A percentile compares a stretch with the other conserved stretches of the same genome.
These are phyloP conservation scores for Lagenidium giganteum DNA, from an alignment of 352 stramenopile genomes.

Conservation along the genomic window DNA sequence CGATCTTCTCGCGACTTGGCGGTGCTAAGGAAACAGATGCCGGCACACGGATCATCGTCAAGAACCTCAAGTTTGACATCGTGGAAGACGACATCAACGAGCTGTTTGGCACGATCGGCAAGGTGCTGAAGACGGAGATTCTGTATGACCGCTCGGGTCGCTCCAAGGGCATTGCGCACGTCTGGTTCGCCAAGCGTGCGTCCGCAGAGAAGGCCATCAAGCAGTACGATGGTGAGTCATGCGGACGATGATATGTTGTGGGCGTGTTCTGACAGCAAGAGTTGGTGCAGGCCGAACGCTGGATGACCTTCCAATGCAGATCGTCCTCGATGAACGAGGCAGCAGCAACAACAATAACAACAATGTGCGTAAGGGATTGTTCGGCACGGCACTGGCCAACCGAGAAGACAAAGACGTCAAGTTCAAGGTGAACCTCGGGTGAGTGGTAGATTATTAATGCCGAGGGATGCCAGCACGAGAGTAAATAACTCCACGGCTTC, in stretches of 20 bases:
- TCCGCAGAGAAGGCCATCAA: slow-evolving; percentile 80
- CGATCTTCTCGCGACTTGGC: slow-evolving; percentile 66
- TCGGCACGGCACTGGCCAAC: slow-evolving; percentile 58
- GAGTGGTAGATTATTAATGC: slow-evolving; percentile 6
- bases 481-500: too few relatives aligned
- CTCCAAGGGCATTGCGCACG: slow-evolving; percentile 72
- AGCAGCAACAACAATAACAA: too few relatives aligned
- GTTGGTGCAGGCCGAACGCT: slow-evolving; percentile 49
- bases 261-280: neutral
- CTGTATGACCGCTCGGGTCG: slow-evolving; percentile 79
- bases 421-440: slow-evolving; percentile 82
- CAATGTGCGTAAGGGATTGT: slow-evolving; percentile 74
- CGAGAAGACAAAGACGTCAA: slow-evolving; percentile 60
- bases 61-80: slow-evolving; percentile 84
- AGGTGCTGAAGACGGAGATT: slow-evolving; percentile 76
- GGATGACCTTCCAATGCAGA: slow-evolving; percentile 72
- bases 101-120: slow-evolving; percentile 72
- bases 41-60: slow-evolving; percentile 75
- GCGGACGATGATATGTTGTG: neutral
- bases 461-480: too few relatives aligned
- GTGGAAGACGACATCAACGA: slow-evolving; percentile 77
- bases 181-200: slow-evolving; percentile 64
- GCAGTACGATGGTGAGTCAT: slow-evolving; percentile 67
- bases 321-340: slow-evolving; percentile 54
- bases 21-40: slow-evolving; percentile 24